These are phyloP conservation scores for Trichoderma sp. DNA, from an alignment of 2,329 filamentous ascomycete genomes.

Conservation along the genomic window DNA sequence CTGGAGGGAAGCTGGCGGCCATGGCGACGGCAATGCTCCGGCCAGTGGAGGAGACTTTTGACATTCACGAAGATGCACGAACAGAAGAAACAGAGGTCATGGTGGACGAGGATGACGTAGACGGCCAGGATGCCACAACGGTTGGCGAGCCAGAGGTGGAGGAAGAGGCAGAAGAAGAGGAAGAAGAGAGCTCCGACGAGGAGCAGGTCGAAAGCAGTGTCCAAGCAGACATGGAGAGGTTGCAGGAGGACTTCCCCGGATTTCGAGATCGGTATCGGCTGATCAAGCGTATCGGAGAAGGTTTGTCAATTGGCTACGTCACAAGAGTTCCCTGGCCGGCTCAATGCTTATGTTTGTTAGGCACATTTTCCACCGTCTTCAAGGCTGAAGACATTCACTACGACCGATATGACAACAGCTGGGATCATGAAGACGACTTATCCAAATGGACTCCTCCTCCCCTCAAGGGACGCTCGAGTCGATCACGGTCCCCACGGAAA, in stretches of 20 bases:
- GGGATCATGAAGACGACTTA: slow-evolving; percentile 72
- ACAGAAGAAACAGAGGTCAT: slow-evolving; percentile 53
- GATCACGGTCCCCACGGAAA: slow-evolving; percentile 32
- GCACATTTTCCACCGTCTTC: slow-evolving; percentile 98
- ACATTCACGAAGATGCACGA: slow-evolving; percentile 50
- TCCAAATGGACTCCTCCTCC: slow-evolving; percentile 70
- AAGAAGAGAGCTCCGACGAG: slow-evolving; percentile 53
- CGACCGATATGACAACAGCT: slow-evolving; percentile 77
- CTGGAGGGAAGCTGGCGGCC: not conserved
- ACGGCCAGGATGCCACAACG: slow-evolving; percentile 26
- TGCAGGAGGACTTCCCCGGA: slow-evolving; percentile 78
- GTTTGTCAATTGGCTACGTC: slow-evolving; percentile 44
- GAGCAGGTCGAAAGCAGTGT: slow-evolving; percentile 67
- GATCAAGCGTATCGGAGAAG: slow-evolving; percentile 96
- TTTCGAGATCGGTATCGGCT: slow-evolving; percentile 83
- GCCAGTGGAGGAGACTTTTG: slow-evolving; percentile 41
- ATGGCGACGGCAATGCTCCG: slow-evolving; percentile 21
- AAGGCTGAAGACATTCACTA: slow-evolving; percentile 94
- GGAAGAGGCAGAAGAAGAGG: slow-evolving; percentile 34
- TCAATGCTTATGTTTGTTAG: slow-evolving; percentile 44
- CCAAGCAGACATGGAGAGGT: slow-evolving; percentile 80
- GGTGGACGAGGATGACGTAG: slow-evolving; percentile 40
- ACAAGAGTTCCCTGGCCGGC: not conserved
- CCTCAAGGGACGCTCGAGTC: slow-evolving; percentile 48
- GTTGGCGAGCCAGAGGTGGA: slow-evolving; percentile 30